Evolutionary conservation across 805 yeast genomes (phyloP), one percentile per base, ranked within the genome.

Genomic region (Teunomyces funiuensis): DNA sequence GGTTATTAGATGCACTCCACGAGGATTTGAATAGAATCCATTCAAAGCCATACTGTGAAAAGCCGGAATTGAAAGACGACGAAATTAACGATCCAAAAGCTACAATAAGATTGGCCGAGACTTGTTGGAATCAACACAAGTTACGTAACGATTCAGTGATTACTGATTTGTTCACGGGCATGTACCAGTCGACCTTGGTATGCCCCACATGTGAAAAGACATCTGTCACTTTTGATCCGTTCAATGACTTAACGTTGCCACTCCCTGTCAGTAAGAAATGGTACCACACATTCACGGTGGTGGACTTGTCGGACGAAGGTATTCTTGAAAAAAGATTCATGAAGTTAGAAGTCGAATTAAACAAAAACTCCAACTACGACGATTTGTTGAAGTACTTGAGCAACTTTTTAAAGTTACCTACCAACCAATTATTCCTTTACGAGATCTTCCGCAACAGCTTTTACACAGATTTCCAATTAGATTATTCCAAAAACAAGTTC

Each of bases 201-300:
- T 91, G 99, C 57, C 98, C 98, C 0, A 81, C 66, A 6, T 93
- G 99, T 63, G 58, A 73, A 14, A 83, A 83, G 51, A 77, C 86
- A 6, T 84, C 95, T 19, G 76, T 91, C 18, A 90, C 97, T 0
- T 93, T 90, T 65, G 99, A 91, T 60, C 98, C 99, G 0, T 91
- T 81, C 57, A 88, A 82, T 64, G 97, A 89, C 56, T 66, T 91
- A 49, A 89, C 99, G 0, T 66, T 91, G 33, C 98, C 98, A 0
- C 69, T 91, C 17, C 98, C 98, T 0, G 78, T 83, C 2, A 77
- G 78, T 36, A 77, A 81, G 37, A 70, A 75, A 36, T 90, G 97
- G 96, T 64, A 69, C 23, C 83, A 81, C 29, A 74, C 74, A 15
- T 71, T 91, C 26, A 69, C 76, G 2, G 65, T 88, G 13, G 74